These are phyloP conservation scores for Talaromyces sp. DNA, from an alignment of 2,329 filamentous ascomycete genomes.

Conservation along the genomic window DNA sequence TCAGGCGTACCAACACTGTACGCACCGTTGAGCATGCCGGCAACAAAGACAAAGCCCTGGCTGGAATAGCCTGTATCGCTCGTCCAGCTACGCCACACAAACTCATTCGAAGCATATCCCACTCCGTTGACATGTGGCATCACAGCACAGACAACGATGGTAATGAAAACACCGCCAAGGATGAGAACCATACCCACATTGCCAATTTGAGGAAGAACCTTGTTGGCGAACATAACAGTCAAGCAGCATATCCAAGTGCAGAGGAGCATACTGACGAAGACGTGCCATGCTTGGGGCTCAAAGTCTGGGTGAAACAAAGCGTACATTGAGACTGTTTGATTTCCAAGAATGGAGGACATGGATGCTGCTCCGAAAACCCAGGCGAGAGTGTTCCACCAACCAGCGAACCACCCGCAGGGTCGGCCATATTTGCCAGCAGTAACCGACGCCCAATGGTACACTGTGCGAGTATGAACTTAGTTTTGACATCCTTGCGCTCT, in stretches of 20 bases:
- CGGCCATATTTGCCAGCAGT: slow-evolving; percentile 56
- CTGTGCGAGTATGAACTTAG: slow-evolving; percentile 24
- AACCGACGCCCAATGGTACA: slow-evolving; percentile 61
- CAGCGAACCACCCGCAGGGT: slow-evolving; percentile 46
- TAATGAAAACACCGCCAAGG: slow-evolving; percentile 50
- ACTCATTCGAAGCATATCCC: slow-evolving; percentile 48
- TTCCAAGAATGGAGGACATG: slow-evolving; percentile 56
- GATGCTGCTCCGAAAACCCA: slow-evolving; percentile 63
- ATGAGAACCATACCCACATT: slow-evolving; percentile 57
- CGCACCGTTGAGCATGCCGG: slow-evolving; percentile 66
- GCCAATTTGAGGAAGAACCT: slow-evolving; percentile 49
- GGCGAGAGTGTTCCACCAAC: slow-evolving; percentile 44
- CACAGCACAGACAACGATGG: slow-evolving; percentile 51
- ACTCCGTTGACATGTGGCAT: slow-evolving; percentile 49
- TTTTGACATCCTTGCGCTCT: neutral
- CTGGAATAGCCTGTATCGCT: slow-evolving; percentile 43
- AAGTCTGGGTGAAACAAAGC: slow-evolving; percentile 56
- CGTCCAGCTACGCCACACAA: slow-evolving; percentile 56
- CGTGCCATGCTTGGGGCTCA: slow-evolving; percentile 53
- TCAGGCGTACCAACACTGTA: slow-evolving; percentile 66
- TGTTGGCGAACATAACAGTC: slow-evolving; percentile 57
- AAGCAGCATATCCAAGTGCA: slow-evolving; percentile 53
- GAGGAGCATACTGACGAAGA: slow-evolving; percentile 57
- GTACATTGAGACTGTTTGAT: slow-evolving; percentile 61
- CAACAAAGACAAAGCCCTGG: slow-evolving; percentile 61